phyloP scores from a whole-genome alignment of 352 stramenopile genomes.

The Globisporangium spinosum region DNA sequence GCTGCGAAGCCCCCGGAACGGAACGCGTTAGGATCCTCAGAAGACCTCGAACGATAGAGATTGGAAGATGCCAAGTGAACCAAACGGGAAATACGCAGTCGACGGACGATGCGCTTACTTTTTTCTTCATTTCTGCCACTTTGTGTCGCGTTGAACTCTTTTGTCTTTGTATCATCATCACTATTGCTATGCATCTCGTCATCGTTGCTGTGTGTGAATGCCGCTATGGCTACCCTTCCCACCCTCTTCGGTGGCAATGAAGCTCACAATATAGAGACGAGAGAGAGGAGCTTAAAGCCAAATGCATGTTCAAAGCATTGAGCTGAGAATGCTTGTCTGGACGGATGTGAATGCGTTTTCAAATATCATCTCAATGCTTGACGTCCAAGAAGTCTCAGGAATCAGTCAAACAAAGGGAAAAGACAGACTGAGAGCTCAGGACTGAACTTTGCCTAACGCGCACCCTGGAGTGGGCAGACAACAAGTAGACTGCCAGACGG shows the following conservation, averaged over 20 bases:
- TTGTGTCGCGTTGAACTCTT: not conserved
- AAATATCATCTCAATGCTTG: not conserved
- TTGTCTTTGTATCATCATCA: not conserved
- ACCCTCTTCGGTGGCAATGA: too few relatives aligned
- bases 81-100: slow-evolving; percentile 3
- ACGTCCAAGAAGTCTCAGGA: not conserved
- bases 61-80: slow-evolving; percentile 4
- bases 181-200: not conserved
- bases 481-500: not conserved
- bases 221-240: too few relatives aligned
- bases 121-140: not conserved
- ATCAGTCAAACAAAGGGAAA: not conserved
- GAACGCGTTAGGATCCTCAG: slow-evolving; percentile 7
- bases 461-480: not conserved
- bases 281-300: too few relatives aligned
- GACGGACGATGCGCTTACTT: not conserved
- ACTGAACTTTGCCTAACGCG: not conserved
- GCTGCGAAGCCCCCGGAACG: not conserved
- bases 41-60: slow-evolving; percentile 11
- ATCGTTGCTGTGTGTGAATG: too few relatives aligned
- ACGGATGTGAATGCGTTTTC: too few relatives aligned
- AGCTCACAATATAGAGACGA: too few relatives aligned
- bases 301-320: too few relatives aligned
- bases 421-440: not conserved
- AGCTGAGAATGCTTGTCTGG: not conserved